Evolutionary conservation across 1,284 basidiomycete genomes (phyloP).

Genomic region (Cutaneotrichosporon sp.): DNA sequence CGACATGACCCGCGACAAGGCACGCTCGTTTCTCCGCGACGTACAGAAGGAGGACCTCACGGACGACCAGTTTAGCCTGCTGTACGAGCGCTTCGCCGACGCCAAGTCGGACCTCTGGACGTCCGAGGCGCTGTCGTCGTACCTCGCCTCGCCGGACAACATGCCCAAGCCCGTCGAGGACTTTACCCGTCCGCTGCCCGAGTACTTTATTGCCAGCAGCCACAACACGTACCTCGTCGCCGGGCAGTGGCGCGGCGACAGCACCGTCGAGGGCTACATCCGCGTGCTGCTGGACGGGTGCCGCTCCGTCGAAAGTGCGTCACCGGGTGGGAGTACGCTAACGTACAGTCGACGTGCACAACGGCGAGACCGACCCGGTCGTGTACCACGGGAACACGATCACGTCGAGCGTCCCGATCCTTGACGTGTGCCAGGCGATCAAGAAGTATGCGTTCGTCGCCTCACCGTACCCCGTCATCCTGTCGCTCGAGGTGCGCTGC

Average conservation of each 20-base stretch:
- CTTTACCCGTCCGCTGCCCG: conserved; percentile 77
- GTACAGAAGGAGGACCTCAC: conserved; percentile 62
- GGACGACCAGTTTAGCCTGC: conserved; percentile 21
- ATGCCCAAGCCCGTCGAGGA: conserved; percentile 61
- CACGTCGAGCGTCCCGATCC: conserved; percentile 80
- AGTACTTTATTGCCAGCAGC: conserved; percentile 91
- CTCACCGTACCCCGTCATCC: conserved; percentile 91
- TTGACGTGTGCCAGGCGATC: conserved; percentile 84
- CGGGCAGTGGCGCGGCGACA: conserved; percentile 88
- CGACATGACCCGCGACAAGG: conserved; percentile 55
- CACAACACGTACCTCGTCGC: conserved; percentile 98
- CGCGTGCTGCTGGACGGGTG: conserved; percentile 87
- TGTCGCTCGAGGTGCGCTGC: conserved; percentile 94
- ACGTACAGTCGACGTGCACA: conserved; percentile 82
- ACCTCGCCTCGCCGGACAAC: conserved; percentile 72
- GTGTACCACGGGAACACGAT: conserved; percentile 92
- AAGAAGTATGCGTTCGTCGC: conserved; percentile 89
- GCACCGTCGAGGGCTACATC: conserved; percentile 95
- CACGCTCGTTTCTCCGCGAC: conserved; percentile 67
- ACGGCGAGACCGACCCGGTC: conserved; percentile 79
- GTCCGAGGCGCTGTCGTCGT: conserved; percentile 61
- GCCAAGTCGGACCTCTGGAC: conserved; percentile 31
- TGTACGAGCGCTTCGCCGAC: conserved; percentile 14
- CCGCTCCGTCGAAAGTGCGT: conserved; percentile 85
- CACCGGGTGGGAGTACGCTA: conserved; percentile 8